Percentiles rank a stretch among this genome's conserved stretches.
phyloP scores from a whole-genome alignment of 805 yeast species.

The Dipodascus geniculatus region DNA sequence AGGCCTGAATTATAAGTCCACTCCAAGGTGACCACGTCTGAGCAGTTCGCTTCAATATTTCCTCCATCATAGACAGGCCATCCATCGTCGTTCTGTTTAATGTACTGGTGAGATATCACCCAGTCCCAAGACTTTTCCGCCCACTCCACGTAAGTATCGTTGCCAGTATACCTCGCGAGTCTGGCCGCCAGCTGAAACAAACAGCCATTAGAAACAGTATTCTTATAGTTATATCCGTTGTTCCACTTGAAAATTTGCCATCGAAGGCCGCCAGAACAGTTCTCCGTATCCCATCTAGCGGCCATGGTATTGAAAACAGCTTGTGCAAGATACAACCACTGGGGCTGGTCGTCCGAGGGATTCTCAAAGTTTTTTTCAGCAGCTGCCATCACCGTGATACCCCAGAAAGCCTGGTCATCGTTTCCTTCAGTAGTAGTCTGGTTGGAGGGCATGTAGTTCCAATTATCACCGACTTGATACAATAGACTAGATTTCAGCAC shows the following conservation, averaged over 20 bases:
- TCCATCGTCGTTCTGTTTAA: conserved; percentile 23
- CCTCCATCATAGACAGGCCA: conserved; percentile 63
- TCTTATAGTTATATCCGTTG: conserved; percentile 77
- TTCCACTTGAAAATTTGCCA: conserved; percentile 92
- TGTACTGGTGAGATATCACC: conserved; percentile 39
- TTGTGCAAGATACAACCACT: conserved; percentile 71
- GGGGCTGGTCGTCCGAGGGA: conserved; percentile 44
- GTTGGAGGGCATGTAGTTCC: conserved; percentile 68
- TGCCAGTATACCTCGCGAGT: conserved; percentile 64
- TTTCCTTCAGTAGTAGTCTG: conserved; percentile 82
- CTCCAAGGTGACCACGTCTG: conserved; percentile 38
- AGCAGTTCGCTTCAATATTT: conserved; percentile 35
- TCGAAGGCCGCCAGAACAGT: conserved; percentile 70
- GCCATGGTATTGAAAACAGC: conserved; percentile 82
- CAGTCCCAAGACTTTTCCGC: conserved; percentile 69
- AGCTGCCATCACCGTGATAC: conserved; percentile 73
- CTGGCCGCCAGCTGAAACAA: conserved; percentile 74
- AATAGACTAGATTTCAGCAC: conserved; percentile 48
- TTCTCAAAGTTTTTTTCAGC: conserved; percentile 74
- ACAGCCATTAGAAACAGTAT: conserved; percentile 79
- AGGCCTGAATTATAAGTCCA: conserved; percentile 73
- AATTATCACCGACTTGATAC: conserved; percentile 51
- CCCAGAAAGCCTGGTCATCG: conserved; percentile 94
- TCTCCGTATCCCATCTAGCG: conserved; percentile 56
- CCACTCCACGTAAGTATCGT: conserved; percentile 57